These are phyloP conservation scores for Dissophora ornata DNA, from an alignment of 192 early-diverging fungal species.

Conservation along the genomic window DNA sequence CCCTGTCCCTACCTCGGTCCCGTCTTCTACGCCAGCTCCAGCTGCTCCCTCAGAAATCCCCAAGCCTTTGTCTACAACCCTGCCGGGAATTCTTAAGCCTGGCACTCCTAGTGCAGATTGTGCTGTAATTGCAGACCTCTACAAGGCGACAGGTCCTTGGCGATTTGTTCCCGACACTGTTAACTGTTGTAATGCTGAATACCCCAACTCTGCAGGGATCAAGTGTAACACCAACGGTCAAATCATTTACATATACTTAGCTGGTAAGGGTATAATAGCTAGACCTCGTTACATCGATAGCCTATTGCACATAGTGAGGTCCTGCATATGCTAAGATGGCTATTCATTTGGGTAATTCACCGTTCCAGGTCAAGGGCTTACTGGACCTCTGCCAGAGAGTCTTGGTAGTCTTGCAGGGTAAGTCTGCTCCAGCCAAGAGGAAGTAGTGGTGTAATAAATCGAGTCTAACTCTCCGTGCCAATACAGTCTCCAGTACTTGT, in stretches of 20 bases:
- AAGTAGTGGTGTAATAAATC: no score
- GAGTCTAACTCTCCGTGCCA: no score
- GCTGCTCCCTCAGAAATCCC: not conserved
- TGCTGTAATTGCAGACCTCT: constrained; percentile 26
- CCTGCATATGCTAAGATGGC: not conserved
- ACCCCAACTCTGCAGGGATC: constrained; percentile 32
- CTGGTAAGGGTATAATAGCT: no score
- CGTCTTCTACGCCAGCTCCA: not conserved
- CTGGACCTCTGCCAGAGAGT: constrained; percentile 32
- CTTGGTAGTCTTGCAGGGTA: constrained; percentile 25
- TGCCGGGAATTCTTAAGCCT: constrained; percentile 24
- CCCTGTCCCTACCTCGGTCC: not conserved
- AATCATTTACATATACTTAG: constrained; percentile 43
- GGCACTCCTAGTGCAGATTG: constrained; percentile 40
- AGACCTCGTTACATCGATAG: no score
- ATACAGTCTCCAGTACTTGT: constrained; percentile 36
- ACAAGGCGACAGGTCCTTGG: constrained; percentile 48
- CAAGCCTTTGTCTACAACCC: not conserved
- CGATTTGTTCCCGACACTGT: constrained; percentile 43
- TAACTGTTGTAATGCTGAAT: constrained; percentile 50
- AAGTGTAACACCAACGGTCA: constrained; percentile 38
- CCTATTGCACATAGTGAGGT: no score
- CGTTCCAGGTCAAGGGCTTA: constrained; percentile 37
- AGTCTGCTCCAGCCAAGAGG: no score
- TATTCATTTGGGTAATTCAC: no score